Percentiles rank a stretch among this genome's conserved stretches.
Evolutionary conservation across 108 stramenopile genomes (phyloP).

Genomic region (Cyclotella sp.): DNA sequence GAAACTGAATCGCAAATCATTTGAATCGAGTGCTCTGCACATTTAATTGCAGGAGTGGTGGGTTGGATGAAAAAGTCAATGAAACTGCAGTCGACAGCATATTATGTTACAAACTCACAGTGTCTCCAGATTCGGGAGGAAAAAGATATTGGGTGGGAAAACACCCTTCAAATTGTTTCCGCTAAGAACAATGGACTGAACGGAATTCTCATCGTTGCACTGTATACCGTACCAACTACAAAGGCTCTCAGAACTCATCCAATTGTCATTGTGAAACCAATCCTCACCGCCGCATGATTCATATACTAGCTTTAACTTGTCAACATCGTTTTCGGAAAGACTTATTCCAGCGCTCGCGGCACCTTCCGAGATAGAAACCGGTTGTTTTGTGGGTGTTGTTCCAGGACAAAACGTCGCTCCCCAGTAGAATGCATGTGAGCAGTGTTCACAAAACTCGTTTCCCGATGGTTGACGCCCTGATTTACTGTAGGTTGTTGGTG

Average conservation of each 20-base stretch:
- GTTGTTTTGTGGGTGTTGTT: conserved; percentile 24
- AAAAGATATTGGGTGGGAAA: conserved; percentile 65
- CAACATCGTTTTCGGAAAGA: conserved; percentile 32
- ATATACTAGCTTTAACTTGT: conserved; percentile 56
- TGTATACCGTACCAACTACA: conserved; percentile 75
- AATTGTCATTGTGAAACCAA: conserved; percentile 63
- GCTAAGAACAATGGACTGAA: conserved; percentile 67
- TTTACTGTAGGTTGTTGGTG: conserved; percentile 60
- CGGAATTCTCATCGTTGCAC: conserved; percentile 45
- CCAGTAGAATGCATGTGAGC: conserved; percentile 52
- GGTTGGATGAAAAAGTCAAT: too few relatives aligned
- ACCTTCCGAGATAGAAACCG: conserved; percentile 3
- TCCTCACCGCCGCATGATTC: conserved; percentile 57
- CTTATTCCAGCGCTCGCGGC: conserved; percentile 3
- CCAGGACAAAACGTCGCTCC: conserved; percentile 61
- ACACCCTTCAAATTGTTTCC: conserved; percentile 69
- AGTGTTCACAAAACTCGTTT: conserved; percentile 44
- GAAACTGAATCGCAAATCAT: conserved; percentile 67
- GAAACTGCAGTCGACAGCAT: too few relatives aligned
- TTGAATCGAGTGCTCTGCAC: conserved; percentile 61
- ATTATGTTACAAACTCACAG: conserved; percentile 45
- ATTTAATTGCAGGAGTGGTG: neutral
- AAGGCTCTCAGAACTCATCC: conserved; percentile 60
- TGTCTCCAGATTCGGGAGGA: conserved; percentile 60
- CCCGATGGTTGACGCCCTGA: conserved; percentile 55